Evolutionary conservation across 2,329 filamentous ascomycete species (phyloP).

Genomic region (Septoria linicola): DNA sequence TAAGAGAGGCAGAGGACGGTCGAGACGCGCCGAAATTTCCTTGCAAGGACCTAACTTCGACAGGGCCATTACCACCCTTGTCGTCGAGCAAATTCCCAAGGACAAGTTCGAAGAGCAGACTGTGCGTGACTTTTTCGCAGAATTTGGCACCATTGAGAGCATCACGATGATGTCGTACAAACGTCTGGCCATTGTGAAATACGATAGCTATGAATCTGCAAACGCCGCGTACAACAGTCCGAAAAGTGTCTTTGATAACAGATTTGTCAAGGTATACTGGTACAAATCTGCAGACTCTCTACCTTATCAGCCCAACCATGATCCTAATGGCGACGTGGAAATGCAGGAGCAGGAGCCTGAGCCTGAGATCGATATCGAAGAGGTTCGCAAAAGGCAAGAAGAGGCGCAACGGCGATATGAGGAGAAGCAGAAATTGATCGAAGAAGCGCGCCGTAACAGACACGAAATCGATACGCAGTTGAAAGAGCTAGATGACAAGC

Average conservation of each 20-base stretch:
- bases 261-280: slow-evolving; percentile 85
- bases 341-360: slow-evolving; percentile 45
- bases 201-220: slow-evolving; percentile 63
- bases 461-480: slow-evolving; percentile 65
- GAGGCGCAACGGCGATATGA: slow-evolving; percentile 70
- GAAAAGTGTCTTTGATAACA: slow-evolving; percentile 78
- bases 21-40: slow-evolving; percentile 60
- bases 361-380: slow-evolving; percentile 65
- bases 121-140: slow-evolving; percentile 67
- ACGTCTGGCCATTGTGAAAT: slow-evolving; percentile 68
- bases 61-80: slow-evolving; percentile 64
- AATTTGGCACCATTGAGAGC: slow-evolving; percentile 67
- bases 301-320: slow-evolving; percentile 19
- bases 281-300: slow-evolving; percentile 50
- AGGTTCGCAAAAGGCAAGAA: slow-evolving; percentile 66
- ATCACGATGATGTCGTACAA: slow-evolving; percentile 66
- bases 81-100: slow-evolving; percentile 75
- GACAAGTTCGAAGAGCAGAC: slow-evolving; percentile 65
- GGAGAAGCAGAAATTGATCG: slow-evolving; percentile 62
- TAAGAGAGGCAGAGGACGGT: slow-evolving; percentile 42
- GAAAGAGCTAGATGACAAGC: slow-evolving; percentile 64
- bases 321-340: slow-evolving; percentile 26
- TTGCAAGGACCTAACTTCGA: slow-evolving; percentile 63
- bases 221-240: slow-evolving; percentile 72
- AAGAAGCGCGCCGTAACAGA: slow-evolving; percentile 62